Evolutionary conservation across 441 rosid genomes (phyloP).

Genomic region (Gossypium gossypioides): DNA sequence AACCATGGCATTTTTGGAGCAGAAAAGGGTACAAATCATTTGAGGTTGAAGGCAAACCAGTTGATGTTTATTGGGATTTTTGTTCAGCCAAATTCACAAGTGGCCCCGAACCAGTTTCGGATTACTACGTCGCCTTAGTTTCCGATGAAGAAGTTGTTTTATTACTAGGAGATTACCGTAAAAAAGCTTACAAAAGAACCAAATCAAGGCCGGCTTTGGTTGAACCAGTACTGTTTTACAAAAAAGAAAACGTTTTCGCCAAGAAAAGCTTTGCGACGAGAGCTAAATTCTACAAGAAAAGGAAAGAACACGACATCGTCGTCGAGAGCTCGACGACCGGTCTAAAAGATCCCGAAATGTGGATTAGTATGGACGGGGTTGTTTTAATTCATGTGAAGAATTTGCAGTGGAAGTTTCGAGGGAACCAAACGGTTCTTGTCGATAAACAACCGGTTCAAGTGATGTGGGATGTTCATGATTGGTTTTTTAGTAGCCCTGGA

Average conservation of each 20-base stretch:
- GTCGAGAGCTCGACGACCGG: slow-evolving; percentile 46
- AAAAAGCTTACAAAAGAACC: slow-evolving; percentile 63
- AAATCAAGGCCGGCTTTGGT: slow-evolving; percentile 46
- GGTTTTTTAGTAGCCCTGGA: slow-evolving; percentile 50
- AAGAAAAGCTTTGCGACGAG: slow-evolving; percentile 50
- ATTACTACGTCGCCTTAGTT: slow-evolving; percentile 53
- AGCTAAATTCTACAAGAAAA: slow-evolving; percentile 40
- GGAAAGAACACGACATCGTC: slow-evolving; percentile 51
- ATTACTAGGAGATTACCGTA: slow-evolving; percentile 50
- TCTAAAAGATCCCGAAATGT: slow-evolving; percentile 55
- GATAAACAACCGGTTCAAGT: neutral
- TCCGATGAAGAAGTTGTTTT: slow-evolving; percentile 54
- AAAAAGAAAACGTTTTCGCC: slow-evolving; percentile 54
- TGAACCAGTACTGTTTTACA: slow-evolving; percentile 43
- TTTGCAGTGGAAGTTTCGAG: slow-evolving; percentile 63
- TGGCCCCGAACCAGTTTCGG: slow-evolving; percentile 47
- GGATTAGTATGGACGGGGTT: slow-evolving; percentile 57
- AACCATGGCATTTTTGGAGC: slow-evolving; percentile 74
- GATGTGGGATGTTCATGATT: slow-evolving; percentile 38
- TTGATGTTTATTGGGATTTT: slow-evolving; percentile 63
- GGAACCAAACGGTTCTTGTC: slow-evolving; percentile 40
- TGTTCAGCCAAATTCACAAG: slow-evolving; percentile 49
- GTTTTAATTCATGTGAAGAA: slow-evolving; percentile 38
- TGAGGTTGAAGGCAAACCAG: slow-evolving; percentile 38
- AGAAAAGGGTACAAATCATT: slow-evolving; percentile 50